Conservation (phyloP, 352 stramenopile species). For the Phytopythium kandeliae region DNA sequence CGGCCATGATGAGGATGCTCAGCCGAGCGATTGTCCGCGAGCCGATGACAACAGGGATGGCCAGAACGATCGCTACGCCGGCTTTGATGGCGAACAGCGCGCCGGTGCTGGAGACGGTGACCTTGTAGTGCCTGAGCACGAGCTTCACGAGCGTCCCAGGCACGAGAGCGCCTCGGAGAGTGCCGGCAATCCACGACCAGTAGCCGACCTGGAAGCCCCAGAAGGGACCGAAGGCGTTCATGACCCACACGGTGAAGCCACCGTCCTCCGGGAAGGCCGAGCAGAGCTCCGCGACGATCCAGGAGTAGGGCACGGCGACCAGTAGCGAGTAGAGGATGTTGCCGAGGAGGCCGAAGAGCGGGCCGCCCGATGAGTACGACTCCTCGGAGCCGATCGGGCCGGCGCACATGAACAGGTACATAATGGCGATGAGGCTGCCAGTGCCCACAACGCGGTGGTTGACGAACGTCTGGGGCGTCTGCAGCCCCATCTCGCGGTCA, state of each 20-base stretch:
- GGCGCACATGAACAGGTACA: slow-evolving; percentile 31
- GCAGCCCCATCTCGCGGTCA: slow-evolving; percentile 6
- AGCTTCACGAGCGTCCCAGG: slow-evolving; percentile 48
- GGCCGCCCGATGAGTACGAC: slow-evolving; percentile 23
- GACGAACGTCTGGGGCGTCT: slow-evolving; percentile 2
- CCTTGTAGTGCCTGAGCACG: slow-evolving; percentile 24
- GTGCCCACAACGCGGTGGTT: slow-evolving; percentile 27
- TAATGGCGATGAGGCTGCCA: slow-evolving; percentile 21
- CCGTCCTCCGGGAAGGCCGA: slow-evolving; percentile 82
- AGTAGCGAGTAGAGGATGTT: slow-evolving; percentile 85
- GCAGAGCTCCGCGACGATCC: slow-evolving; percentile 90
- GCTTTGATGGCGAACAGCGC: slow-evolving; percentile 30
- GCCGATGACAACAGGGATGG: slow-evolving; percentile 33
- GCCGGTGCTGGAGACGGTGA: slow-evolving; percentile 18
- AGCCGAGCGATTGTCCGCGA: slow-evolving; percentile 24
- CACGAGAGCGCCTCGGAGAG: slow-evolving; percentile 43
- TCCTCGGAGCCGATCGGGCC: slow-evolving; percentile 27
- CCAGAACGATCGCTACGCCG: slow-evolving; percentile 23
- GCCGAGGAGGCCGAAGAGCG: slow-evolving; percentile 69
- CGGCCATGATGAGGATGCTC: slow-evolving; percentile 16
- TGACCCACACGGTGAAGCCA: slow-evolving; percentile 87
- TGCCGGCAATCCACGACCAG: slow-evolving; percentile 77
- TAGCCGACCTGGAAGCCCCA: slow-evolving; percentile 75
- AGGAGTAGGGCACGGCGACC: slow-evolving; percentile 84
- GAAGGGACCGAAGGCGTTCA: slow-evolving; percentile 86